These are phyloP conservation scores for Fusarium sp. DNA, from an alignment of 2,329 filamentous ascomycete species.

Conservation along the genomic window DNA sequence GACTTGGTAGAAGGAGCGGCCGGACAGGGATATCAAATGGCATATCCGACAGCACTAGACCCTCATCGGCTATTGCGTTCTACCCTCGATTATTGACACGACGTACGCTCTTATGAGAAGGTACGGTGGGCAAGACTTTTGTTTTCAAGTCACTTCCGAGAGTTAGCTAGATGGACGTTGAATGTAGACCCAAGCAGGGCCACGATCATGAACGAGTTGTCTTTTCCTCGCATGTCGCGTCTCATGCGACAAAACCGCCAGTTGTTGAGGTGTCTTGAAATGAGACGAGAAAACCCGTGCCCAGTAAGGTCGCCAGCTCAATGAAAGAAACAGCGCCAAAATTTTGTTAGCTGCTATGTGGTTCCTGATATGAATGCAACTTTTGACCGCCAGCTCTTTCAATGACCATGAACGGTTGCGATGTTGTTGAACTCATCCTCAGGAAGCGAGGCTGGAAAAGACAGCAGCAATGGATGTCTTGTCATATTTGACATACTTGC, in stretches of 20 bases:
- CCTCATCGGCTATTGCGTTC: background rate
- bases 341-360: background rate
- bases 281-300: background rate
- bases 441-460: conserved; percentile 63
- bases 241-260: background rate
- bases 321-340: background rate
- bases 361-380: background rate
- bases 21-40: background rate
- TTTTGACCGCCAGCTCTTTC: background rate
- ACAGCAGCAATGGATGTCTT: conserved; percentile 81
- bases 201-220: background rate
- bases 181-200: background rate
- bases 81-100: background rate
- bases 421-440: conserved; percentile 20
- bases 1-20: background rate
- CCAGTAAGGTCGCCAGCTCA: background rate
- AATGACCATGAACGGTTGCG: background rate
- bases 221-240: background rate
- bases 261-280: background rate
- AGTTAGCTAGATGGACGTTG: background rate
- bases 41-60: background rate
- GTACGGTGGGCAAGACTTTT: background rate
- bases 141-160: background rate
- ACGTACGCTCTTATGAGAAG: background rate
- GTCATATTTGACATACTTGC: conserved; percentile 98